These are phyloP conservation scores for Ceratobasidium sp. DNA, from an alignment of 1,284 basidiomycete species.

Conservation along the genomic window DNA sequence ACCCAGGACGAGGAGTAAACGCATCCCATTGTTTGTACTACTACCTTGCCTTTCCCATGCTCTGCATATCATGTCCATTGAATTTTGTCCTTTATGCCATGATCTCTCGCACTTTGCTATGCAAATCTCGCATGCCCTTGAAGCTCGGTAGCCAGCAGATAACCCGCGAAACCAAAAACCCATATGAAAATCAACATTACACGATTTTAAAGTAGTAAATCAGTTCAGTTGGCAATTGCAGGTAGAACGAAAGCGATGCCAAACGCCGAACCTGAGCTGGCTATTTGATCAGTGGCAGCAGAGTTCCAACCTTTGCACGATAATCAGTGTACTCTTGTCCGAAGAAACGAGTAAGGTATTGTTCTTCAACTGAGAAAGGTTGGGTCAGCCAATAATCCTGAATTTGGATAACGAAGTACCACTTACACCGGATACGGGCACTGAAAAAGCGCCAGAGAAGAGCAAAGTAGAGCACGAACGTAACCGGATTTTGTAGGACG, in stretches of 20 bases:
- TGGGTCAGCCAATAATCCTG: neutral
- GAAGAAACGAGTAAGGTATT: constrained; percentile 76
- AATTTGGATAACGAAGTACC: neutral
- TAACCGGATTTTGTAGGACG: constrained; percentile 86
- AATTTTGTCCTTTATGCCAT: constrained; percentile 35
- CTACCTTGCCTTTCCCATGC: constrained; percentile 36
- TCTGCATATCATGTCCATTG: constrained; percentile 27
- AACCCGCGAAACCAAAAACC: neutral
- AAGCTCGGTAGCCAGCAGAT: neutral
- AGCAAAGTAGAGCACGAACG: constrained; percentile 66
- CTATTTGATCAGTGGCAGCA: constrained; percentile 67
- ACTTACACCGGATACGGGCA: constrained; percentile 76
- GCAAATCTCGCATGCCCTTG: neutral
- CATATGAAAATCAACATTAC: neutral
- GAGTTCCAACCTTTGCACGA: constrained; percentile 68
- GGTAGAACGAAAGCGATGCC: constrained; percentile 5
- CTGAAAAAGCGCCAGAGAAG: constrained; percentile 90
- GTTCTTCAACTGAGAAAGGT: constrained; percentile 69
- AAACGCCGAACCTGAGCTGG: neutral
- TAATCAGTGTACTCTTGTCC: constrained; percentile 79
- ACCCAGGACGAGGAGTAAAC: constrained; percentile 28
- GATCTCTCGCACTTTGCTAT: constrained; percentile 25
- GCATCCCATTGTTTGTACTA: constrained; percentile 19
- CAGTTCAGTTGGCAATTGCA: neutral
- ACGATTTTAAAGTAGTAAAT: neutral